Percentiles rank a stretch among this genome's conserved stretches.
Evolutionary conservation across 805 yeast species (phyloP).

Genomic region (Schizosaccharomyces osmophilus): DNA sequence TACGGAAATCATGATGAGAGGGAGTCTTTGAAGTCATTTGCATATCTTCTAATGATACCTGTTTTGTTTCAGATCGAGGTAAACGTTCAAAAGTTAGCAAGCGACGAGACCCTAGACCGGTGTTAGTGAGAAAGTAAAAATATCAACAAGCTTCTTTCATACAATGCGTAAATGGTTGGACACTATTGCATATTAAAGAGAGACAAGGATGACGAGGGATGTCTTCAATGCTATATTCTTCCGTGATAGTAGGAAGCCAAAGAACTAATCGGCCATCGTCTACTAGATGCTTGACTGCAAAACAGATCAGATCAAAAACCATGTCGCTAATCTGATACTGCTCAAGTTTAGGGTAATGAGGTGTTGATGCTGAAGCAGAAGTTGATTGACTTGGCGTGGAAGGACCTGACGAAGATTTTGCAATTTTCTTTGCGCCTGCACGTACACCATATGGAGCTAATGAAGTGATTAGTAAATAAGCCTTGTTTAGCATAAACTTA

Average conservation of each 20-base stretch:
- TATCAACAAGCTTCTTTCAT: not conserved
- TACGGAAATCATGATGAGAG: not conserved
- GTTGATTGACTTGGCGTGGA: constrained; percentile 12
- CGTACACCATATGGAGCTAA: constrained; percentile 79
- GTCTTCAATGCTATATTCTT: constrained; percentile 39
- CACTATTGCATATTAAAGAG: constrained; percentile 47
- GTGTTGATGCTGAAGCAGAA: not conserved
- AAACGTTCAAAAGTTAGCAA: not conserved
- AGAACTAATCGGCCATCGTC: constrained; percentile 62
- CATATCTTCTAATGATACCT: not conserved
- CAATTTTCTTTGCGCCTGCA: constrained; percentile 82
- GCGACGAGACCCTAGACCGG: not conserved
- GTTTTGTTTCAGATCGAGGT: not conserved
- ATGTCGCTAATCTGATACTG: constrained; percentile 60
- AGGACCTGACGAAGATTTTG: constrained; percentile 21
- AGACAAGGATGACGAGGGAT: constrained; percentile 61
- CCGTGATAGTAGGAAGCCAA: constrained; percentile 97
- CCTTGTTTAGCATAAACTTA: not conserved
- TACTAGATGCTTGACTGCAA: constrained; percentile 48
- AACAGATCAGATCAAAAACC: constrained; percentile 51
- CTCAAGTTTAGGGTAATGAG: constrained; percentile 72
- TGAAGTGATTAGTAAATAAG: not conserved
- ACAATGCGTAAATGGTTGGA: constrained; percentile 65
- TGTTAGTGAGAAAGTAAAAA: not conserved
- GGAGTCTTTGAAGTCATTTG: not conserved